Evolutionary conservation across 768 basidiomycete genomes (phyloP), one percentile per base, ranked within the genome.

Genomic region (Trametes elegans): DNA sequence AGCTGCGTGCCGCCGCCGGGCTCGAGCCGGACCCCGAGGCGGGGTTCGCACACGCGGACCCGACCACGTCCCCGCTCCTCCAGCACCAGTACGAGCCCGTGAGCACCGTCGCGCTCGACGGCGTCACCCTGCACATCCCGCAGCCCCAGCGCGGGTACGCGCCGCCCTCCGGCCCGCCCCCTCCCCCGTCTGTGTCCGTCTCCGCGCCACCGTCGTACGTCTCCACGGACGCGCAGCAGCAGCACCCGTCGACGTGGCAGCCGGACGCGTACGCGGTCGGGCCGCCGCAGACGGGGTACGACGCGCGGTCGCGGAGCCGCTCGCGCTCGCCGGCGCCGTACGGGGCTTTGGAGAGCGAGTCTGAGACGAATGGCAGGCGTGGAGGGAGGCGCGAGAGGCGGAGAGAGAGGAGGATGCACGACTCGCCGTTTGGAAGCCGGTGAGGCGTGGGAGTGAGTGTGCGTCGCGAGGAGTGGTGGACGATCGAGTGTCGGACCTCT

Each of bases 1-100:
- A 58, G 51, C 44, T 58, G 24, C 41, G 38, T 38, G 32, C 35
- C 7, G 56, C 50, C 2, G 50, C 50, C 3, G 50, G 50, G 23
- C 23, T 52, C 16, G 41, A 52, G 14, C 50, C 50, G 14, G 50
- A 52, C 41, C 41, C 41, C 32, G 50, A 52, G 19, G 36, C 27
- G 3, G 36, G 11, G 1, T 18, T 31, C 49, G 29, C 31, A 9
- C 6, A 7, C 23, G 32, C 8, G 23, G 41, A 43, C 31, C 31
- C 31, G 18, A 7, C 31, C 45, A n/a, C n/a, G 24, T 24, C 32
- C 23, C 9, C 50, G 14, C 41, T 34, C 16, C 50, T 52, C 8
- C 41, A 35, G 24, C 5, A 16, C 3, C 19, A 24, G 5, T 7
- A 9, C 31, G 14, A n/a, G n/a, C n/a, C 23, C 21, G 34, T 21